Evolutionary conservation across 1,139 yeast species (phyloP).

Genomic region (Protomyces lactucae-debilis): DNA sequence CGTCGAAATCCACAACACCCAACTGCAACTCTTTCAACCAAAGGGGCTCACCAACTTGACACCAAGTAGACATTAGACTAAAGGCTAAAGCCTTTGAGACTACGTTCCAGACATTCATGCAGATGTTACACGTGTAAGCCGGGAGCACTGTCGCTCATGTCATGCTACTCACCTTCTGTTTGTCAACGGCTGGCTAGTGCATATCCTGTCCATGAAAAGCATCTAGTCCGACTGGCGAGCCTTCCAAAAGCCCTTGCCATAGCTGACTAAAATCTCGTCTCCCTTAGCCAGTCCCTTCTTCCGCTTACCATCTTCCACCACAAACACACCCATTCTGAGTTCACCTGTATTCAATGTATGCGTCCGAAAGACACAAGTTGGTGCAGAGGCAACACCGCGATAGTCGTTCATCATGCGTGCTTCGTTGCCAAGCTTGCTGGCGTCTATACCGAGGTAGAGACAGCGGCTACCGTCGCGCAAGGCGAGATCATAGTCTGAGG

Average conservation of each 20-base stretch:
- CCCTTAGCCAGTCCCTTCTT: conserved; percentile 12
- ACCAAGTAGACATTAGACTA: no score
- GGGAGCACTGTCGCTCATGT: no score
- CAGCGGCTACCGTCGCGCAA: conserved; percentile 30
- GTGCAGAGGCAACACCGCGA: conserved; percentile 35
- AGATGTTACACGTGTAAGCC: no score
- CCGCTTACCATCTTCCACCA: background rate
- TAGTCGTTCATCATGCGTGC: conserved; percentile 38
- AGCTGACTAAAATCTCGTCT: conserved; percentile 13
- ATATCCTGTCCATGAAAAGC: no score
- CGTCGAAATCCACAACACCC: no score
- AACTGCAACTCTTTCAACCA: no score
- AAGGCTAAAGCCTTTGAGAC: no score
- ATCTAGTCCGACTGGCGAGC: background rate
- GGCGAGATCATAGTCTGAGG: conserved; percentile 37
- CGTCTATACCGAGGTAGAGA: conserved; percentile 36
- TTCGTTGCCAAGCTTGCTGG: conserved; percentile 35
- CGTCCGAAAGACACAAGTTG: conserved; percentile 37
- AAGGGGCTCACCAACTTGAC: no score
- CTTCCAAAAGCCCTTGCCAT: conserved; percentile 21
- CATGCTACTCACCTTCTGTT: no score
- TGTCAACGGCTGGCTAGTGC: no score
- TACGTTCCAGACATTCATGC: no score
- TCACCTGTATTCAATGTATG: conserved; percentile 33
- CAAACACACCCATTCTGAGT: conserved; percentile 17